A percentile compares a stretch with the other conserved stretches of the same genome.
Evolutionary conservation across 139 green algal genomes (phyloP).

Genomic region (Chlamydomonas sp.): DNA sequence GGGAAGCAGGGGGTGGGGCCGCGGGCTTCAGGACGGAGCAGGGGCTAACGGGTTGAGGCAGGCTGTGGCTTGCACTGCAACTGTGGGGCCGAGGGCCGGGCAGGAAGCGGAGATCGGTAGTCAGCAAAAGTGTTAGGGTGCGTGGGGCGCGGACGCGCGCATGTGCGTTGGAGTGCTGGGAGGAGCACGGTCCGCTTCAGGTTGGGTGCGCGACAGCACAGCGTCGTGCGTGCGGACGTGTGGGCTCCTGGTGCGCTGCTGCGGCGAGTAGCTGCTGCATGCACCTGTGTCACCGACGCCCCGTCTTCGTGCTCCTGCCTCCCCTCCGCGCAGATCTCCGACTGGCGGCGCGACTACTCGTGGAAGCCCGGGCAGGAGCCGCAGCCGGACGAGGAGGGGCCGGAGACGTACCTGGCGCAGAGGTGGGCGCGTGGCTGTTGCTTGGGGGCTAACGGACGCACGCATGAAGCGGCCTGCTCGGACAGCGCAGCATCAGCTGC

Average conservation of each 20-base stretch:
- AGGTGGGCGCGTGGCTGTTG: conserved; percentile 60
- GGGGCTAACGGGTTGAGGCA: not conserved
- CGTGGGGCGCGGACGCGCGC: no score
- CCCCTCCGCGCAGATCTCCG: conserved; percentile 58
- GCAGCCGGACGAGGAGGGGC: conserved; percentile 55
- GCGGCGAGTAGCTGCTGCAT: no score
- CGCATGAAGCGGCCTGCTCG: no score
- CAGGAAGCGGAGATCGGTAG: not conserved
- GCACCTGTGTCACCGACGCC: no score
- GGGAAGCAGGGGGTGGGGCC: not conserved
- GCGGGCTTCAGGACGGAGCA: not conserved
- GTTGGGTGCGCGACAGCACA: no score
- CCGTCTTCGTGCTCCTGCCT: no score
- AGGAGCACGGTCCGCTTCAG: no score
- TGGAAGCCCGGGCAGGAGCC: conserved; percentile 54
- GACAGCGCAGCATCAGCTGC: no score
- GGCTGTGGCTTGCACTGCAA: not conserved
- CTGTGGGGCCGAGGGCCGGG: not conserved
- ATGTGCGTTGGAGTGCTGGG: no score
- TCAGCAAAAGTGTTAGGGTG: not conserved
- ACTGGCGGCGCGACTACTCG: conserved; percentile 63
- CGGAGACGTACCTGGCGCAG: conserved; percentile 84
- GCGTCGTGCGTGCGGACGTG: no score
- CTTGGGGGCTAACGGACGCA: not conserved
- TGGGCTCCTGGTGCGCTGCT: no score